Evolutionary conservation across 768 basidiomycete species (phyloP), one percentile per base, ranked within the genome.

Genomic region (Boletus rex-veris): DNA sequence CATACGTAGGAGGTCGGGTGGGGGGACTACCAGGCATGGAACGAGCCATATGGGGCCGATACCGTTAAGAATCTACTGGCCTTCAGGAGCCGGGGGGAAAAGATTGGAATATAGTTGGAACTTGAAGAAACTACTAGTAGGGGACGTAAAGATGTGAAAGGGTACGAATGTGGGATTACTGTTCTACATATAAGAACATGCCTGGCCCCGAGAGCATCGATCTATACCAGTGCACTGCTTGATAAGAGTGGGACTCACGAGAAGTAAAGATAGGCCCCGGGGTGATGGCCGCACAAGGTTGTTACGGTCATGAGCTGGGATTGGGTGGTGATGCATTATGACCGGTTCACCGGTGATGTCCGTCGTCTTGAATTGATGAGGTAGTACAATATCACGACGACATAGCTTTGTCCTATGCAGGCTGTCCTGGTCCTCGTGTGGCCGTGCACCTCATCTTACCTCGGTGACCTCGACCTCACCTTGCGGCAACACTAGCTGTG

Each of bases 151-250:
- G 28, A 28, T 28, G 28, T 28, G 28, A 28, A 28, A 28, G 28
- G 28, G 28, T 7, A 28, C 28, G 8, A 28, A 28, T 38, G 54
- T 51, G 59, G 36, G 50, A 58, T 33, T 50, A n/a, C 30, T 9
- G 18, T n/a, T 14, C 30, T 41, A 24, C 52, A 35, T 52, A 64
- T 62, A 64, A 54, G 24, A 41, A 42, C 2, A 9, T 30, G 26
- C 30, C 43, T 42, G 26, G 15, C 7, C 18, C 48, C 33, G 39
- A 26, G 31, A 50, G 45, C 50, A 48, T 53, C 30, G 49, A 43
- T 6, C 15, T 11, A 36, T 50, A 38, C 57, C 59, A 19, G 55
- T 54, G 57, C 50, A 35, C 19, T 28, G 37, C 48, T 62, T 19
- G 30, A 47, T 30, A 33, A n/a, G 19, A 50, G 24, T 16, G 35